These are phyloP conservation scores for Fraxinus angustifolia DNA, from an alignment of 305 asterid genomes.

Conservation along the genomic window DNA sequence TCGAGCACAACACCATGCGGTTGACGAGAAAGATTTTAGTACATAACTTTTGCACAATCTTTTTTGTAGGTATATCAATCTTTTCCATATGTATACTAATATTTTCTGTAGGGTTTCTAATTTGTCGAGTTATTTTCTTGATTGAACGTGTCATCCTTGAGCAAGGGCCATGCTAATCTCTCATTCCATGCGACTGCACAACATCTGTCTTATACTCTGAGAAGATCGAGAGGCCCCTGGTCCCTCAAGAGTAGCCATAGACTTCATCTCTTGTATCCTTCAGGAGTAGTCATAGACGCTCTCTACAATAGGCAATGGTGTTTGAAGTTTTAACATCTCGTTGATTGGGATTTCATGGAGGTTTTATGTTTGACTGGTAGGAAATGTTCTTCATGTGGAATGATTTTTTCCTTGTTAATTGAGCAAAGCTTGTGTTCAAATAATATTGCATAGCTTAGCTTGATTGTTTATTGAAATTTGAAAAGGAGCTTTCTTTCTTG, in stretches of 20 bases:
- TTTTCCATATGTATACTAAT: too few relatives aligned
- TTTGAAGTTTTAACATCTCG: neutral
- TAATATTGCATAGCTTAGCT: too few relatives aligned
- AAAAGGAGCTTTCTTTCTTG: neutral
- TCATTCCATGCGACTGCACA: slow-evolving; percentile 42
- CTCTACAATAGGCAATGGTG: neutral
- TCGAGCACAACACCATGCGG: too few relatives aligned
- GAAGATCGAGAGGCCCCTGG: slow-evolving; percentile 58
- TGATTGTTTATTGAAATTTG: neutral
- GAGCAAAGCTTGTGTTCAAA: neutral
- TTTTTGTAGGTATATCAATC: too few relatives aligned
- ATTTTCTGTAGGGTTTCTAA: neutral
- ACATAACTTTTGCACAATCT: slow-evolving; percentile 23
- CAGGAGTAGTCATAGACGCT: too few relatives aligned
- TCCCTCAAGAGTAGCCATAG: slow-evolving; percentile 29
- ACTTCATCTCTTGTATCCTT: neutral
- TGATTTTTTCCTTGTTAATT: neutral
- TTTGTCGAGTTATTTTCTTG: neutral
- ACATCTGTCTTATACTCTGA: slow-evolving; percentile 69
- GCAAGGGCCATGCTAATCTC: neutral
- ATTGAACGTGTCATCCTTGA: neutral
- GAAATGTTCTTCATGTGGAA: neutral
- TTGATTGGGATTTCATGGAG: neutral
- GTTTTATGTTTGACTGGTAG: neutral
- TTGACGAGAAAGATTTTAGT: too few relatives aligned